Conservation (phyloP, 1,284 basidiomycete genomes). For the Trametes pubescens region DNA sequence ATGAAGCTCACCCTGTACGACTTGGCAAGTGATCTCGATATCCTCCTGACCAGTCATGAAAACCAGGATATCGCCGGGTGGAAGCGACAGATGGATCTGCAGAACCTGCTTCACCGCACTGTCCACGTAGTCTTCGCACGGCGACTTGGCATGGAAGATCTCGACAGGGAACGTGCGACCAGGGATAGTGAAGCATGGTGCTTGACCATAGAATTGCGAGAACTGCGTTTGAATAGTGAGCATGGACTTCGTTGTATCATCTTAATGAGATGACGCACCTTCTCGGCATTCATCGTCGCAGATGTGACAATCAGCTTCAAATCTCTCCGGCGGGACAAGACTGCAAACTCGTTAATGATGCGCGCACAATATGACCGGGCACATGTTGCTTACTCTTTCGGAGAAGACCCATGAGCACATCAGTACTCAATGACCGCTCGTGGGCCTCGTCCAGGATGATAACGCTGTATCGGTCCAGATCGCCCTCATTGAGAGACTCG, state of each 20-base stretch:
- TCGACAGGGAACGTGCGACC: slow-evolving; percentile 99
- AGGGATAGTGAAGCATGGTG: slow-evolving; percentile 96
- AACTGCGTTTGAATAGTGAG: slow-evolving; percentile 62
- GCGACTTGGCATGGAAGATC: slow-evolving; percentile 94
- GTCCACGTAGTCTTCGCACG: slow-evolving; percentile 99
- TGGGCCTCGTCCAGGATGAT: slow-evolving; percentile 98
- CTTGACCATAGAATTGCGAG: slow-evolving; percentile 93
- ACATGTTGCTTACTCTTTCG: slow-evolving; percentile 77
- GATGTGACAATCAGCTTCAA: slow-evolving; percentile 98
- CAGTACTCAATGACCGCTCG: slow-evolving; percentile 94
- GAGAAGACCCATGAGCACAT: slow-evolving; percentile 96
- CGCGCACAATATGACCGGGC: neutral
- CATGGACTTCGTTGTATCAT: neutral
- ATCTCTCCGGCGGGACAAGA: slow-evolving; percentile 90
- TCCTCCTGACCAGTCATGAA: slow-evolving; percentile 99
- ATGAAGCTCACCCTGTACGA: slow-evolving; percentile 74
- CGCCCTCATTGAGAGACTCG: slow-evolving; percentile 95
- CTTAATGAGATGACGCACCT: slow-evolving; percentile 56
- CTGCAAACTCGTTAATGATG: slow-evolving; percentile 52
- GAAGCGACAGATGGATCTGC: slow-evolving; percentile 93
- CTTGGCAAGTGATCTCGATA: slow-evolving; percentile 95
- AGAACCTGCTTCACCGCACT: slow-evolving; percentile 97
- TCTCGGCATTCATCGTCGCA: slow-evolving; percentile 99
- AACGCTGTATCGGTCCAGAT: slow-evolving; percentile 93
- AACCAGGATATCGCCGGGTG: slow-evolving; percentile 95